Base-by-base conservation (phyloP, 1,284 basidiomycete genomes). In the Rhizoctonia solani region DNA sequence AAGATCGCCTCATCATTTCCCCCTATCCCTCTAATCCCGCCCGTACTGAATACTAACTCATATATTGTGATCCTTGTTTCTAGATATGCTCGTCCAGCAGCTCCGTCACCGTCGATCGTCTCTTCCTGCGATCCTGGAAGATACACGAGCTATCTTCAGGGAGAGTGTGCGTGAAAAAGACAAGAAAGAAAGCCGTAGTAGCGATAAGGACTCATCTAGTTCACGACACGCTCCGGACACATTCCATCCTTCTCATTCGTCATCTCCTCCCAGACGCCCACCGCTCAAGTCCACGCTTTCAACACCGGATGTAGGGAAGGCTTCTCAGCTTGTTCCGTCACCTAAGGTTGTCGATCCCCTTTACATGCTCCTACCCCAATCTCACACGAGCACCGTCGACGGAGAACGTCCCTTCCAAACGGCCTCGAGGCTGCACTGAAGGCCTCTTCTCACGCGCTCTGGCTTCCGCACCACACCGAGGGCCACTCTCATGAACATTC, bases 401-500 rank as follows among this genome's bases (percentile, higher is more conserved):
- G 58, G 13, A 49, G 58, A 25, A 50, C 32, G 14, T 61, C 58
- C 8, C 58, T 61, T 37, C 58, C 58, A 34, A 37, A 61, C 46
- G 58, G 58, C 58, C 58, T 61, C 58, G 58, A 61, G 58, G 58
- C 58, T 50, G 58, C 58, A 19, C 30, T 61, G 19, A 61, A 61
- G 50, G 49, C 58, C 29, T 21, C 58, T 4, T 61, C 58, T 37
- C 58, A 61, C 30, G 58, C 58, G n/a, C 58, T 61, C 44, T 61
- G 58, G 58, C 46, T 61, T 30, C 58, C 58, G 19, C 58, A 61
- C 29, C 54, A 19, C 34, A 29, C 21, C n/a, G 39, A 56, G 11
- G 54, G 41, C 25, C 55, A 61, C 16, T 23, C 58, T 32, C 25
- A 23, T 23, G 29, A 27, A 49, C 44, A 50, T n/a, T n/a, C n/a